phyloP scores from a whole-genome alignment of 768 basidiomycete species.

The Calocybe gangraenosa region DNA sequence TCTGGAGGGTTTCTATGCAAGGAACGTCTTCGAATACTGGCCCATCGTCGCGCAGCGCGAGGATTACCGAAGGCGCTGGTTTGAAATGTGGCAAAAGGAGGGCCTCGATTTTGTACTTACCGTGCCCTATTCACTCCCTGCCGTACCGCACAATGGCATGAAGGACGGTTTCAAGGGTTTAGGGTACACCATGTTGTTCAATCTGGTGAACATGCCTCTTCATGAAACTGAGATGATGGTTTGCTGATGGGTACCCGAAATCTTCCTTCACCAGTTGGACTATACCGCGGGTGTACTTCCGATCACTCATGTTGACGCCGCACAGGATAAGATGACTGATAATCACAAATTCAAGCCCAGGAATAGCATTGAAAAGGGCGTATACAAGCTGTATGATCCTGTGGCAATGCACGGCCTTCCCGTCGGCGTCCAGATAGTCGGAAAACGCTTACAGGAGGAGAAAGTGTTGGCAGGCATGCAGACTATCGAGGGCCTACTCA shows the following conservation, averaged over 20 bases:
- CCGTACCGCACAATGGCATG: constrained; percentile 51
- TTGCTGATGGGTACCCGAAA: background rate
- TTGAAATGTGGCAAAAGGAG: constrained; percentile 34
- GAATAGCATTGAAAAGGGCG: constrained; percentile 40
- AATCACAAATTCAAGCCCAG: constrained; percentile 33
- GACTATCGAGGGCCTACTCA: constrained; percentile 36
- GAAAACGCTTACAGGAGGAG: constrained; percentile 59
- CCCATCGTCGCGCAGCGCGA: constrained; percentile 44
- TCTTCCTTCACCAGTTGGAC: constrained; percentile 31
- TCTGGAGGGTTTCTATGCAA: constrained; percentile 41
- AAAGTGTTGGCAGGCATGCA: constrained; percentile 59
- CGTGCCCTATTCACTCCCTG: constrained; percentile 54
- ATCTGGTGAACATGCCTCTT: constrained; percentile 33
- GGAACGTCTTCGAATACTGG: constrained; percentile 43
- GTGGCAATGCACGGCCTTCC: constrained; percentile 55
- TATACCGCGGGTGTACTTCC: constrained; percentile 56
- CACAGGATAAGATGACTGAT: constrained; percentile 32
- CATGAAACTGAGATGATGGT: background rate
- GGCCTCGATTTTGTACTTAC: constrained; percentile 56
- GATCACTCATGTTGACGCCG: constrained; percentile 46
- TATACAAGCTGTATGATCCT: constrained; percentile 48
- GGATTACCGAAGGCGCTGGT: constrained; percentile 37
- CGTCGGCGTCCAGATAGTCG: constrained; percentile 58
- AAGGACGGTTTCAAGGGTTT: constrained; percentile 47
- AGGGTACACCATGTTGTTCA: constrained; percentile 61